Percentiles rank a stretch among this genome's conserved stretches.
Conservation (phyloP, 2,329 filamentous ascomycete species). For the Lecanicillium sp. region DNA sequence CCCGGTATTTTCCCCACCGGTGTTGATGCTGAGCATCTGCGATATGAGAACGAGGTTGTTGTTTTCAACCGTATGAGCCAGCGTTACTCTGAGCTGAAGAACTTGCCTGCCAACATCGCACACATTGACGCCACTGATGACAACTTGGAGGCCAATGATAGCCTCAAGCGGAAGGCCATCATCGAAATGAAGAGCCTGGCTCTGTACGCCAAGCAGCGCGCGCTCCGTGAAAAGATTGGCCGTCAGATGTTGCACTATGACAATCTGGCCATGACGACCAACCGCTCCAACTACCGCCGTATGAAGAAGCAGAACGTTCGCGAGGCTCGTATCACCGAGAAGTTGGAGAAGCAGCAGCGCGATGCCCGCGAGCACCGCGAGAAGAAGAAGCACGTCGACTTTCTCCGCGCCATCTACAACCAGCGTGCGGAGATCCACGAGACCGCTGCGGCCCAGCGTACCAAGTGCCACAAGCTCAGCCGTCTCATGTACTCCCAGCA, state of each 20-base stretch:
- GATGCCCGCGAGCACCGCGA: conserved; percentile 93
- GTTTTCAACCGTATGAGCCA: conserved; percentile 86
- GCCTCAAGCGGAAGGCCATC: conserved; percentile 78
- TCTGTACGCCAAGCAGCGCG: conserved; percentile 81
- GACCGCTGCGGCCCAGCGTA: conserved; percentile 59
- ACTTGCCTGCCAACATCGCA: conserved; percentile 76
- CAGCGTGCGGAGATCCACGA: conserved; percentile 74
- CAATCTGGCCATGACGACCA: conserved; percentile 95
- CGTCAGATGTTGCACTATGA: conserved; percentile 93
- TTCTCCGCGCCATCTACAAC: conserved; percentile 77
- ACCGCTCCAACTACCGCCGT: conserved; percentile 81
- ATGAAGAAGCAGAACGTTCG: conserved; percentile 96
- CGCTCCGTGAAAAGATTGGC: conserved; percentile 78
- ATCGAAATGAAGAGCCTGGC: conserved; percentile 93
- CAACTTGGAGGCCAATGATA: conserved; percentile 64
- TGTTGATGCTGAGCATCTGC: conserved; percentile 77
- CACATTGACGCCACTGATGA: conserved; percentile 78
- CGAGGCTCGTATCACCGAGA: conserved; percentile 95
- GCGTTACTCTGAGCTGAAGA: conserved; percentile 76
- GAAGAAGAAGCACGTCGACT: conserved; percentile 95
- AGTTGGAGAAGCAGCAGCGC: conserved; percentile 96
- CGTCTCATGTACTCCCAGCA: conserved; percentile 86
- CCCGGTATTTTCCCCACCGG: conserved; percentile 86
- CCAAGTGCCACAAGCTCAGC: conserved; percentile 78
- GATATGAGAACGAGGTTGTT: conserved; percentile 80